Evolutionary conservation across 352 stramenopile genomes (phyloP).

Genomic region (Phytophthora colocasiae): DNA sequence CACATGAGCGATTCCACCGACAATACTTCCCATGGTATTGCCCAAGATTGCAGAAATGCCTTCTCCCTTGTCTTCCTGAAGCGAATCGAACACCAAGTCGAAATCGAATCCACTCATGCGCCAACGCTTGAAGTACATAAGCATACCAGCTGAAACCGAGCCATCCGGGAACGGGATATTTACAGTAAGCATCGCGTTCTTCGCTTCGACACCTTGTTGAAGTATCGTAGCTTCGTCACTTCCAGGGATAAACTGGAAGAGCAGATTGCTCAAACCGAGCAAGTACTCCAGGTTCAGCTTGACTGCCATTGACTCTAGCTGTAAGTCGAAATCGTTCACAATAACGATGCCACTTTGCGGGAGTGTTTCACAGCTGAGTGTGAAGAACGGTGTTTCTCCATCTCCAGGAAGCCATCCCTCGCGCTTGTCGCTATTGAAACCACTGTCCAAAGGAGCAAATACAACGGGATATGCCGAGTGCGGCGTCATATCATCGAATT

Average conservation of each 20-base stretch:
- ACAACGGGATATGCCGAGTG: slow-evolving; percentile 79
- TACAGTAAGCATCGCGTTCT: slow-evolving; percentile 59
- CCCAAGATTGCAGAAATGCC: slow-evolving; percentile 84
- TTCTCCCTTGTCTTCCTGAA: slow-evolving; percentile 79
- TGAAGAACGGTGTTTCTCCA: slow-evolving; percentile 79
- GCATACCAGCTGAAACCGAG: slow-evolving; percentile 50
- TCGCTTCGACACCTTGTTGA: slow-evolving; percentile 69
- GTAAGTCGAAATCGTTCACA: slow-evolving; percentile 81
- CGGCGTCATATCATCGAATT: slow-evolving; percentile 88
- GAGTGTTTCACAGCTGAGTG: slow-evolving; percentile 66
- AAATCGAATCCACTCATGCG: slow-evolving; percentile 74
- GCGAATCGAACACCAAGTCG: slow-evolving; percentile 86
- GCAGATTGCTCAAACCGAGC: slow-evolving; percentile 68
- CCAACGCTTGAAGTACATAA: slow-evolving; percentile 90
- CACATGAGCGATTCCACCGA: slow-evolving; percentile 88
- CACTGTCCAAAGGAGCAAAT: slow-evolving; percentile 80
- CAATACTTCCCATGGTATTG: slow-evolving; percentile 84
- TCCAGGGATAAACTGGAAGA: slow-evolving; percentile 77
- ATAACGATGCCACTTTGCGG: slow-evolving; percentile 75
- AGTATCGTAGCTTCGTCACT: slow-evolving; percentile 73
- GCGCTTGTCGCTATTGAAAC: slow-evolving; percentile 88
- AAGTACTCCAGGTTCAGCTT: slow-evolving; percentile 88
- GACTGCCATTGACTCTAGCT: slow-evolving; percentile 71
- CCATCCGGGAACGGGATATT: slow-evolving; percentile 64
- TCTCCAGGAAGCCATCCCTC: slow-evolving; percentile 86